Evolutionary conservation across 2,329 filamentous ascomycete species (phyloP), one percentile per base, ranked within the genome.

Genomic region (Monilinia polystroma): DNA sequence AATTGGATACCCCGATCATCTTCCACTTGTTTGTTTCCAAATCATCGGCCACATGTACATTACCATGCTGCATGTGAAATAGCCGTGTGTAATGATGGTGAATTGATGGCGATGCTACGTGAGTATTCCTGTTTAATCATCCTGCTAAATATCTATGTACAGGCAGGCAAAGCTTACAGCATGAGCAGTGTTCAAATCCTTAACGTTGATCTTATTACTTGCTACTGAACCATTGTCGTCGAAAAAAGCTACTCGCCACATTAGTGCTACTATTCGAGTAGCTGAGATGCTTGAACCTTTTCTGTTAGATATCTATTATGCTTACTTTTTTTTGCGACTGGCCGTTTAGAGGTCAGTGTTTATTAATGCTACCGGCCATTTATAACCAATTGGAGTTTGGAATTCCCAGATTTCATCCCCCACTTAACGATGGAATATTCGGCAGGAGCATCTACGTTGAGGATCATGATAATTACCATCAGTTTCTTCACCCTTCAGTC

Each of bases 381-480:
- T 35, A 35, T 35, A 35, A 35, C 32, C 32, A 35, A 35, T 35
- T 35, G 32, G 32, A 35, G 32, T 35, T 35, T 35, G 32, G 5
- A 6, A 35, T 35, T 35, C 32, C 32, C 5, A 35, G 6, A 35
- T 35, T 35, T 35, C 32, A 35, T 8, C 32, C 4, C 32, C 32
- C 6, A 6, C 32, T 35, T 35, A 35, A 35, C 32, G 32, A 35
- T 35, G 32, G 32, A 35, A 35, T 35, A 35, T 35, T 35, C 32
- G 32, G 32, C 32, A 35, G 32, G 41, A 64, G 51, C 38, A 64
- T 64, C 63, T 57, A 57, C 54, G 29, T 12, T 47, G n/a, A 58
- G 53, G 53, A 49, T 64, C 53, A 38, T 57, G 45, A 52, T 52
- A 29, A 4, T 35, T 29, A 7, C 20, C 14, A 6, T 2, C 6